Conservation (phyloP, 2,329 filamentous ascomycete species). For the Botrytis fabae region DNA sequence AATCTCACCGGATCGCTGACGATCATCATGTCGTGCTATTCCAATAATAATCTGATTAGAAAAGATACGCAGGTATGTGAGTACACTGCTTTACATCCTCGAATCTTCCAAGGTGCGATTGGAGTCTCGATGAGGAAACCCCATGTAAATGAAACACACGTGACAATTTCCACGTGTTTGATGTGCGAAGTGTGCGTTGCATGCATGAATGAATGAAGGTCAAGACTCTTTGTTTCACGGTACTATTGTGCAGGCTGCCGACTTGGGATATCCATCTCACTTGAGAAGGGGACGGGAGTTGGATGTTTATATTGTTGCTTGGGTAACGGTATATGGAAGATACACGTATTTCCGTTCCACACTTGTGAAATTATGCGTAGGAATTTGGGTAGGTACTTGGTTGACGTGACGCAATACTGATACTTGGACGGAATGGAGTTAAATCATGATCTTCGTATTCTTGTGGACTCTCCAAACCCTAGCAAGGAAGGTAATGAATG, state of each 20-base stretch:
- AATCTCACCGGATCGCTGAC: neutral
- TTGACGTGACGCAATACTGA: conserved; percentile 13
- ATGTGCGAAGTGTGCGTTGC: neutral
- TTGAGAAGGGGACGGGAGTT: neutral
- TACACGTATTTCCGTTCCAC: neutral
- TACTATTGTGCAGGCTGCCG: no score
- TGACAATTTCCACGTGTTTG: neutral
- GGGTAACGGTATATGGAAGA: neutral
- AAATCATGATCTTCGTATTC: conserved; percentile 11
- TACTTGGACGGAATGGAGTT: neutral
- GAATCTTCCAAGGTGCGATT: neutral
- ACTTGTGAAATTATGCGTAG: neutral
- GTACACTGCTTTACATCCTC: neutral
- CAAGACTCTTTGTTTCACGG: conserved; percentile 2
- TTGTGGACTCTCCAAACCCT: neutral
- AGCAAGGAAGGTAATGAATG: neutral
- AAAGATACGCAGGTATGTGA: neutral
- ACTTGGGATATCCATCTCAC: neutral
- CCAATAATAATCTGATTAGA: neutral
- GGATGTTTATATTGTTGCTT: neutral
- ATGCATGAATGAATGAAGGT: conserved; percentile 7
- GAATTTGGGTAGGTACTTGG: neutral
- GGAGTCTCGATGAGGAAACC: neutral
- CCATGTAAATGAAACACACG: conserved; percentile 9
- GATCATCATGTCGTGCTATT: neutral